A percentile compares a stretch with the other conserved stretches of the same genome.
Conservation (phyloP, 2,329 filamentous ascomycete genomes). For the Cercospora sp. region DNA sequence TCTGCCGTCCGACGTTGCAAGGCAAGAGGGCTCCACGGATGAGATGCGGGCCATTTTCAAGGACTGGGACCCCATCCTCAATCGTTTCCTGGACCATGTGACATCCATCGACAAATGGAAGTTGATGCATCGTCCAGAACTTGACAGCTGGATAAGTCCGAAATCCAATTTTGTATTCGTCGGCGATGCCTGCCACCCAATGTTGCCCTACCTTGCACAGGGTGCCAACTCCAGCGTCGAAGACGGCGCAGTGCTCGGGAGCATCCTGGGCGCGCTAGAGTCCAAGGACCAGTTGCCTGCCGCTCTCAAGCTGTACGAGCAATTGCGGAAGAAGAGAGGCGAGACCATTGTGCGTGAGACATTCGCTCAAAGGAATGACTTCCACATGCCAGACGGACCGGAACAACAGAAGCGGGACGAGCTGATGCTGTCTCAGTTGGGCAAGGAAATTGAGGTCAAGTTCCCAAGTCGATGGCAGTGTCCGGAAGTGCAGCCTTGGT, state of each 20-base stretch:
- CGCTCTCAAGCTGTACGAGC: constrained; percentile 49
- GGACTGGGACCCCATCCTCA: constrained; percentile 64
- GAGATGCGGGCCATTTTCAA: constrained; percentile 63
- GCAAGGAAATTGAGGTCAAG: constrained; percentile 52
- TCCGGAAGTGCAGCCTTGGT: constrained; percentile 62
- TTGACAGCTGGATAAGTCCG: constrained; percentile 58
- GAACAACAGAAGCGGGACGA: constrained; percentile 61
- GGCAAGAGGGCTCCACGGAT: constrained; percentile 55
- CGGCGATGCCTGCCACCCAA: constrained; percentile 60
- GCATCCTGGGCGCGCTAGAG: constrained; percentile 55
- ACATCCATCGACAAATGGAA: constrained; percentile 68
- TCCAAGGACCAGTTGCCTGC: constrained; percentile 44
- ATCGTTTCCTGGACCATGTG: constrained; percentile 52
- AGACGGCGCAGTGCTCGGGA: constrained; percentile 66
- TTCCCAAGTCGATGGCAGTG: constrained; percentile 68
- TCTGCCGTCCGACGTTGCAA: constrained; percentile 56
- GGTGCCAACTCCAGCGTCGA: constrained; percentile 69
- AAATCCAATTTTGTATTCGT: constrained; percentile 53
- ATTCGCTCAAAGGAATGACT: constrained; percentile 52
- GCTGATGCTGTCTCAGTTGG: constrained; percentile 59
- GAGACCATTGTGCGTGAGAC: constrained; percentile 63
- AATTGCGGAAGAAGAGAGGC: constrained; percentile 50
- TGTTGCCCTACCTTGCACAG: constrained; percentile 53
- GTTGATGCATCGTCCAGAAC: constrained; percentile 59
- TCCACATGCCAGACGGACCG: constrained; percentile 52